Evolutionary conservation across 2,329 filamentous ascomycete genomes (phyloP).

Genomic region (Monilinia laxa): DNA sequence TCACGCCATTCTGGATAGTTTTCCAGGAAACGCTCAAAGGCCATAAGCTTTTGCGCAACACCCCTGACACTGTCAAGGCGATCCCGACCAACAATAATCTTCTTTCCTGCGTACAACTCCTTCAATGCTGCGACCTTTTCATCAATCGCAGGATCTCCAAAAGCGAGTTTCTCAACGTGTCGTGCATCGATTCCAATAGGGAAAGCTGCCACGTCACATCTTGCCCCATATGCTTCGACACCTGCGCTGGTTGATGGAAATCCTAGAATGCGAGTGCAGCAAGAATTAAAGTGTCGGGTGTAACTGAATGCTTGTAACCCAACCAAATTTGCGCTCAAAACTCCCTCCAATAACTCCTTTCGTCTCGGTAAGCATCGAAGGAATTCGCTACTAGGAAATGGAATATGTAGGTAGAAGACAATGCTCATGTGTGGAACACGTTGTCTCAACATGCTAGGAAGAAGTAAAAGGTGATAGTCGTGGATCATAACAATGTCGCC

Average conservation of each 20-base stretch:
- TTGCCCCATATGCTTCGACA: conserved; percentile 83
- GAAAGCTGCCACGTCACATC: conserved; percentile 89
- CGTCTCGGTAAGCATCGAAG: conserved; percentile 82
- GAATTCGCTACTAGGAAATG: conserved; percentile 95
- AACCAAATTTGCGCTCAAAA: conserved; percentile 87
- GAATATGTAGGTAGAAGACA: conserved; percentile 89
- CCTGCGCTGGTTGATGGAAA: conserved; percentile 83
- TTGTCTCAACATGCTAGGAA: conserved; percentile 86
- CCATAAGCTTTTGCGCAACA: conserved; percentile 93
- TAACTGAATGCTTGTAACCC: conserved; percentile 97
- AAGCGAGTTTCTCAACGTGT: conserved; percentile 73
- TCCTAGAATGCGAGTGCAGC: conserved; percentile 86
- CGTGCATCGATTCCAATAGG: conserved; percentile 92
- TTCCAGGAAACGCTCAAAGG: conserved; percentile 89
- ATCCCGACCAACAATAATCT: conserved; percentile 92
- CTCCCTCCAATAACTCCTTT: conserved; percentile 86
- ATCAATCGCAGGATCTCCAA: conserved; percentile 66
- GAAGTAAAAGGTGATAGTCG: conserved; percentile 88
- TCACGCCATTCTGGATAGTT: conserved; percentile 89
- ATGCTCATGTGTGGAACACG: conserved; percentile 87
- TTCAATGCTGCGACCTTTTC: conserved; percentile 71
- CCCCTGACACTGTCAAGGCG: conserved; percentile 90
- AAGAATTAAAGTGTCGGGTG: conserved; percentile 90
- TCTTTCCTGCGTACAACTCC: conserved; percentile 81
- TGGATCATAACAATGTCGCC: conserved; percentile 92